Base-by-base conservation (phyloP, 306 rosid genomes). In the Malus asiatica region DNA sequence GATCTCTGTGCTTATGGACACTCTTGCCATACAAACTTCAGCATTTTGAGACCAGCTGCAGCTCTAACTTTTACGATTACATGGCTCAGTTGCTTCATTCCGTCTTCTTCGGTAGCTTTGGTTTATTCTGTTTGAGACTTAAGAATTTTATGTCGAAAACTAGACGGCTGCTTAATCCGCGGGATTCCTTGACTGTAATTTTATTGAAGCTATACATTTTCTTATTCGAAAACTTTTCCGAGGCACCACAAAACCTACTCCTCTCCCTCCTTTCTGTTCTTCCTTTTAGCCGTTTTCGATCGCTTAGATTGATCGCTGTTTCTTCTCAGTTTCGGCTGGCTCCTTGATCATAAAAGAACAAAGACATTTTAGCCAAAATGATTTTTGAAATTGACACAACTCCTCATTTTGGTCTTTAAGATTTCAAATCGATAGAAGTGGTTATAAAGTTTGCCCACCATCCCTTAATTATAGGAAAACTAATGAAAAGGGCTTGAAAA, bases 31-130 rank as follows among this genome's bases (percentile, higher is more conserved):
- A 22, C 18, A 32, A 52, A 52, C 74, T 40, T 66, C 3, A 52
- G 15, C 60, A 74, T 66, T 74, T 23, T 53, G 71, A 71, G 72
- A 68, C 59, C 48, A 44, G 67, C 64, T 76, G 67, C 27, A 32
- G 63, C 51, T 23, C 58, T 20, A 9, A 61, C 71, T 74, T 35
- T 29, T 5, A 30, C 62, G 61, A 53, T 67, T 62, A 57, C 69
- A 46, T 66, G 77, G 68, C 52, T 67, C 23, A 0, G 20, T 51
- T 0, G 61, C 73, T 66, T 78, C 72, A 70, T 45, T 76, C 59
- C 78, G 74, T 27, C 66, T 55, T 61, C n/a, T n/a, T 75, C 69
- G 48, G 58, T 48, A 25, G 30, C 66, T 25, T 55, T 27, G 8
- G 60, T 79, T 74, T 23, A 27, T 32, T 58, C 10, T 60, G 11